Conservation (phyloP, 2,329 filamentous ascomycete species). For the Trichoderma atrobrunneum region DNA sequence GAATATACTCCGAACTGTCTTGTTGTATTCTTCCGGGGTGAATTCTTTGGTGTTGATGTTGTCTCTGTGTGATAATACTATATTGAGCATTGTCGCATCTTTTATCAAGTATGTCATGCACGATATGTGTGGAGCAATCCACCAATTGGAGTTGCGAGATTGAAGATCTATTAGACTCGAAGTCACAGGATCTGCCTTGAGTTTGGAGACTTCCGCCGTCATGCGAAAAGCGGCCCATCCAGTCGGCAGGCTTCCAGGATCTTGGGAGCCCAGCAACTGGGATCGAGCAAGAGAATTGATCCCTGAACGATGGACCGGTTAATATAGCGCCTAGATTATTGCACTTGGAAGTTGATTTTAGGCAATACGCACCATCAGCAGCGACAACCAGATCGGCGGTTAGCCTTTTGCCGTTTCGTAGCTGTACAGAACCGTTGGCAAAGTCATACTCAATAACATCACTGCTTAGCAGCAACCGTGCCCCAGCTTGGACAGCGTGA, state of each 20-base stretch:
- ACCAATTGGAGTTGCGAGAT: slow-evolving; percentile 22
- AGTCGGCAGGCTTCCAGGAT: slow-evolving; percentile 26
- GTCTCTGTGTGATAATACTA: slow-evolving; percentile 43
- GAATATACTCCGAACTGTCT: slow-evolving; percentile 9
- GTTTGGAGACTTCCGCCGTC: slow-evolving; percentile 36
- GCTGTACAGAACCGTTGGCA: slow-evolving; percentile 22
- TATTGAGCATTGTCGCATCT: slow-evolving; percentile 40
- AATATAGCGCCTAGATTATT: neutral
- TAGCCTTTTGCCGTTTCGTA: slow-evolving; percentile 26
- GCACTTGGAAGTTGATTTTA: neutral
- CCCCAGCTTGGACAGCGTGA: slow-evolving; percentile 28
- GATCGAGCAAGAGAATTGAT: slow-evolving; percentile 31
- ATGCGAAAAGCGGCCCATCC: slow-evolving; percentile 42
- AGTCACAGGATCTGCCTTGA: slow-evolving; percentile 34
- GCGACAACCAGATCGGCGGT: slow-evolving; percentile 34
- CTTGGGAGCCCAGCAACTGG: slow-evolving; percentile 20
- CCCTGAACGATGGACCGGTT: neutral
- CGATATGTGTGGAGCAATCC: slow-evolving; percentile 41
- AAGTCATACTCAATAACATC: slow-evolving; percentile 27
- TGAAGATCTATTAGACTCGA: slow-evolving; percentile 35
- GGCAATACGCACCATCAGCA: slow-evolving; percentile 32
- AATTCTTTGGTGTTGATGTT: slow-evolving; percentile 20
- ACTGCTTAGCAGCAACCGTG: slow-evolving; percentile 26
- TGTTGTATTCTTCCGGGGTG: slow-evolving; percentile 11
- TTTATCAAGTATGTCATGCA: slow-evolving; percentile 45